phyloP scores from a whole-genome alignment of 169 alveolate species.

The Plasmodium berghei region DNA sequence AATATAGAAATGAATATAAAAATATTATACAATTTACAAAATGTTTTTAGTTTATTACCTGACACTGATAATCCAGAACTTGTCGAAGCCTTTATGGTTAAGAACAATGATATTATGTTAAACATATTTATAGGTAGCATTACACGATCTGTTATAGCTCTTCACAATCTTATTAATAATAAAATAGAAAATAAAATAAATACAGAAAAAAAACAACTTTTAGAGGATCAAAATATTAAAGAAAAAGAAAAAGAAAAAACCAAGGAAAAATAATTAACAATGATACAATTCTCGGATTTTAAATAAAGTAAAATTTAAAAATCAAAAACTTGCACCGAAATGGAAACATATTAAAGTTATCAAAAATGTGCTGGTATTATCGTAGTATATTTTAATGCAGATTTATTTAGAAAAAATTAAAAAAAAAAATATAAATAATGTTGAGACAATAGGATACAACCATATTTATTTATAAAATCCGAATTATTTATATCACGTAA shows the following conservation, averaged over 20 bases:
- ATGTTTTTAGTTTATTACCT: conserved; percentile 96
- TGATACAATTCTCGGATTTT: too few relatives aligned
- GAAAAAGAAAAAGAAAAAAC: conserved; percentile 58
- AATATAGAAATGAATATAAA: conserved; percentile 90
- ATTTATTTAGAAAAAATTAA: too few relatives aligned
- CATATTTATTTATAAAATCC: too few relatives aligned
- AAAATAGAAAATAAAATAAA: conserved; percentile 90
- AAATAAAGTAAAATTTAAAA: too few relatives aligned
- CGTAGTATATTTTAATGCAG: too few relatives aligned
- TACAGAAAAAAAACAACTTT: conserved; percentile 76
- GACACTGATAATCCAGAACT: conserved; percentile 90
- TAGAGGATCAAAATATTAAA: conserved; percentile 60
- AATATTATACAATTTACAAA: conserved; percentile 92
- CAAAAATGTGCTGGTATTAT: too few relatives aligned
- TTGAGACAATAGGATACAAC: too few relatives aligned
- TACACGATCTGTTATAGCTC: conserved; percentile 94
- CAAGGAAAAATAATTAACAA: conserved; percentile 46
- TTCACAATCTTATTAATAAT: conserved; percentile 96
- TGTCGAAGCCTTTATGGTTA: conserved; percentile 92
- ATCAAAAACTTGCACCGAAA: too few relatives aligned
- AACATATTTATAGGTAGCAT: conserved; percentile 94
- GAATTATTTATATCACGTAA: too few relatives aligned
- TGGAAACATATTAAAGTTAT: too few relatives aligned
- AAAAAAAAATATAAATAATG: too few relatives aligned
- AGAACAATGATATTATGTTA: conserved; percentile 95